Evolutionary conservation across 1,284 basidiomycete genomes (phyloP).

Genomic region (Irpex sp.): DNA sequence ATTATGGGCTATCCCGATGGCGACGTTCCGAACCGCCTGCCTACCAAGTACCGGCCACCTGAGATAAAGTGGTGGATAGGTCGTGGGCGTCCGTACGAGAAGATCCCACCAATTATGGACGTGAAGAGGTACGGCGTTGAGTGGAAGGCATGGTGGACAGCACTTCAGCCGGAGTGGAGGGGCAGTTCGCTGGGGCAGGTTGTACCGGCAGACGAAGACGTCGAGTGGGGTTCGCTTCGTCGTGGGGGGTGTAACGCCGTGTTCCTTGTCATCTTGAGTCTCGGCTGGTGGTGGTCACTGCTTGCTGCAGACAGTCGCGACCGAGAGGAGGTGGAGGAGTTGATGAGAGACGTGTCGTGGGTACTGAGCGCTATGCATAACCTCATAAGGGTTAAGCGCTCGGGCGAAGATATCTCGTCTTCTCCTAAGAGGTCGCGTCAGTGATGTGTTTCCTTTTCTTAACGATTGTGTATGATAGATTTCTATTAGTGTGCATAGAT

Average conservation of each 20-base stretch:
- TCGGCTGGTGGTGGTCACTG: neutral
- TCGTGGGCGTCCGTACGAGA: neutral
- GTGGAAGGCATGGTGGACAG: neutral
- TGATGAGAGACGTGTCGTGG: neutral
- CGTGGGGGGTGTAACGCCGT: neutral
- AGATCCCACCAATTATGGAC: neutral
- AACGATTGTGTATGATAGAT: neutral
- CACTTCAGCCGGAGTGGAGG: neutral
- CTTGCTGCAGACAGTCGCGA: too few species aligned
- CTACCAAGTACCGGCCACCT: neutral
- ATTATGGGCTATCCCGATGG: neutral
- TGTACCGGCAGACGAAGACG: neutral
- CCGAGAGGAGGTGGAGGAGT: neutral
- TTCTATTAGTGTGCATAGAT: neutral
- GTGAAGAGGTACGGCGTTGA: neutral
- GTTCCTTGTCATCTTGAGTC: neutral
- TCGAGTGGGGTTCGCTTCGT: neutral
- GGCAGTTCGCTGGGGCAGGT: neutral
- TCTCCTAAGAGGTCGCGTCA: neutral
- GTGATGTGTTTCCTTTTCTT: neutral
- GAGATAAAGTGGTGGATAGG: neutral
- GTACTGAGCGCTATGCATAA: neutral
- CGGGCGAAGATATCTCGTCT: neutral
- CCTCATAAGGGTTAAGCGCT: neutral
- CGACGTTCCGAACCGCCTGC: neutral